A percentile compares a stretch with the other conserved stretches of the same genome.
Evolutionary conservation across 495 filamentous ascomycete species (phyloP).

Genomic region (Choiromyces venosus): DNA sequence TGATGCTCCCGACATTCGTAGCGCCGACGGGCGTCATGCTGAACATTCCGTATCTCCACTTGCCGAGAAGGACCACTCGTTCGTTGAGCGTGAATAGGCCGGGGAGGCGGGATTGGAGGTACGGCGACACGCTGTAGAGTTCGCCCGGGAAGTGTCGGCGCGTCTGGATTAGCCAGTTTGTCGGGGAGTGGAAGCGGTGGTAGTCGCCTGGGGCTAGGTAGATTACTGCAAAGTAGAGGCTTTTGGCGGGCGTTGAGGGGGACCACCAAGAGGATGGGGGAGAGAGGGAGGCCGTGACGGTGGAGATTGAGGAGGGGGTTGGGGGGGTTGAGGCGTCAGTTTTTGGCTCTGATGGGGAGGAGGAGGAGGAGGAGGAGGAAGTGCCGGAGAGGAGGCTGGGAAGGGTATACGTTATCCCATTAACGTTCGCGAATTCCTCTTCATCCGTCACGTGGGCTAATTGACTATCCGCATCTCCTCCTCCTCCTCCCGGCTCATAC

Average conservation of each 20-base stretch:
- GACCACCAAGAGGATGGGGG: conserved; percentile 41
- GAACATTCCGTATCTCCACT: conserved; percentile 98
- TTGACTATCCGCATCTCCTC: conserved; percentile 39
- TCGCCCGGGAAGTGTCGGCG: conserved; percentile 95
- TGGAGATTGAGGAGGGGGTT: conserved; percentile 60
- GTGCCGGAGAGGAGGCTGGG: conserved; percentile 79
- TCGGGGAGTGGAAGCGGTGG: conserved; percentile 93
- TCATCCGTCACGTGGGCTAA: conserved; percentile 67
- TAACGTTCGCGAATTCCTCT: conserved; percentile 89
- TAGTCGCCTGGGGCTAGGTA: conserved; percentile 99
- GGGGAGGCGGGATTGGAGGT: conserved; percentile 82
- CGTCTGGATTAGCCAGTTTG: conserved; percentile 86
- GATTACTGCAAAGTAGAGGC: conserved; percentile 88
- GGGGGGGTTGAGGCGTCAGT: conserved; percentile 62
- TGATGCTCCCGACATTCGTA: conserved; percentile 97
- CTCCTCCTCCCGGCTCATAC: conserved; percentile 4
- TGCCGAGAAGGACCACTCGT: conserved; percentile 83
- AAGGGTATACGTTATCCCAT: conserved; percentile 94
- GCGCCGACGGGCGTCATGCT: conserved; percentile 91
- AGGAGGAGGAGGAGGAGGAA: conserved; percentile 42
- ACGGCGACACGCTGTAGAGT: conserved; percentile 89
- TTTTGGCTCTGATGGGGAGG: conserved; percentile 27
- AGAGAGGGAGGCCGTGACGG: conserved; percentile 79
- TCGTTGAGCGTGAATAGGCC: conserved; percentile 96
- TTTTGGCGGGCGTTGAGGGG: conserved; percentile 6